Evolutionary conservation across 2,329 filamentous ascomycete species (phyloP), one percentile per base, ranked within the genome.

Genomic region (Hypoxylon rubiginosum): DNA sequence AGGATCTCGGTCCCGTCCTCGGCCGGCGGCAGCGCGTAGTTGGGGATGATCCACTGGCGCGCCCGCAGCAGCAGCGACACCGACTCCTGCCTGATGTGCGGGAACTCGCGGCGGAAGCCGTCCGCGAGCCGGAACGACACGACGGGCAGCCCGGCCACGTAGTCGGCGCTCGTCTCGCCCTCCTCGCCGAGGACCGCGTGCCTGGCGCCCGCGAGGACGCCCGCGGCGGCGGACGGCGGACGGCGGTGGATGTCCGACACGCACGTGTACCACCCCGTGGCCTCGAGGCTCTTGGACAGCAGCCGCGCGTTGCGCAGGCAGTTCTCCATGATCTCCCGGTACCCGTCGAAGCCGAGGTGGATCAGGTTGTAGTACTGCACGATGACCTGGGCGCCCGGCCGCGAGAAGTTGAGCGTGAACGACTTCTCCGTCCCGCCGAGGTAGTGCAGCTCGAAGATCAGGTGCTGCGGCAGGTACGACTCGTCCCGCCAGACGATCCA

Each of bases 301-400:
- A 91, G 75, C 1, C 90, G 83, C 0, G 90, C 89, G 72, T 92
- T 92, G 30, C 84, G 76, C 39, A 92, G 79, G 52, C 86, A 87
- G 73, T 90, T 91, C 74, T 91, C 89, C 86, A 89, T 91, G 64
- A 90, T 84, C 36, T 81, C 79, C 10, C 83, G 84, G 77, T 90
- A 93, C 9, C 90, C 91, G 1, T 81, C 80, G 76, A 88, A 90
- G 1, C 91, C 91, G 0, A 92, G 84, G 68, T 91, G 90, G 64
- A 92, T 88, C 11, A 92, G 81, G 71, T 92, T 92, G 79, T 88
- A 92, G 77, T 92, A 92, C 74, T 92, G 91, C 0, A 85, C 89
- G 65, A 92, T 88, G 61, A 92, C 82, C 66, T 92, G 90, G 0
- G 88, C 87, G 2, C 90, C 90, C 0, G 90, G 90, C 0, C 90